phyloP scores from a whole-genome alignment of 306 rosid genomes.

The Mucuna pruriens region DNA sequence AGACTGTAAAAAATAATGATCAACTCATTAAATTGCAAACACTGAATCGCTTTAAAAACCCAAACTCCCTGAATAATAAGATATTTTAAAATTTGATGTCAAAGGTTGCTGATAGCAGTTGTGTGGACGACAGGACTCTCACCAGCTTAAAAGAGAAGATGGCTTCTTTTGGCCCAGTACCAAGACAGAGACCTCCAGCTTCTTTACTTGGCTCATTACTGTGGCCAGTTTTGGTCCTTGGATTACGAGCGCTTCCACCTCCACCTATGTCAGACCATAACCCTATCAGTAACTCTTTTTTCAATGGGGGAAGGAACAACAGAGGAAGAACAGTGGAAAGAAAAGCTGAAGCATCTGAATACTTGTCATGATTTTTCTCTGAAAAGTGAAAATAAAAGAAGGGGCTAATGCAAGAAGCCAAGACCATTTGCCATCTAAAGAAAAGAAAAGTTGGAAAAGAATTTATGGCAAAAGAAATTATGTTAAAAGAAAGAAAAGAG shows the following conservation, averaged over 20 bases:
- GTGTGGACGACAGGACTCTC: conserved; percentile 46
- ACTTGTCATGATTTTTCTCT: conserved; percentile 31
- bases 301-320: conserved; percentile 2
- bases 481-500: background rate
- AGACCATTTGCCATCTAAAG: conserved; percentile 45
- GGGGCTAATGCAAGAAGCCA: conserved; percentile 42
- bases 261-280: conserved; percentile 59
- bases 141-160: conserved; percentile 76
- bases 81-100: background rate
- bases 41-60: background rate
- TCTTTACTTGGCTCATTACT: conserved; percentile 89
- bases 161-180: conserved; percentile 91
- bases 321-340: conserved; percentile 34
- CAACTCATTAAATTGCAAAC: background rate
- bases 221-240: conserved; percentile 85
- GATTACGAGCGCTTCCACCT: conserved; percentile 86
- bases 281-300: background rate
- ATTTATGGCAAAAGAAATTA: background rate
- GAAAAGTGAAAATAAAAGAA: conserved; percentile 48
- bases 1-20: conserved; percentile 53
- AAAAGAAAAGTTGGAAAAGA: conserved; percentile 29
- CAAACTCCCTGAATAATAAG: background rate
- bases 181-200: conserved; percentile 86
- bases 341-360: conserved; percentile 43
- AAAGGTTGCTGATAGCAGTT: background rate